Conservation (phyloP, 495 filamentous ascomycete species). For the Chaetomidium leptoderma region DNA sequence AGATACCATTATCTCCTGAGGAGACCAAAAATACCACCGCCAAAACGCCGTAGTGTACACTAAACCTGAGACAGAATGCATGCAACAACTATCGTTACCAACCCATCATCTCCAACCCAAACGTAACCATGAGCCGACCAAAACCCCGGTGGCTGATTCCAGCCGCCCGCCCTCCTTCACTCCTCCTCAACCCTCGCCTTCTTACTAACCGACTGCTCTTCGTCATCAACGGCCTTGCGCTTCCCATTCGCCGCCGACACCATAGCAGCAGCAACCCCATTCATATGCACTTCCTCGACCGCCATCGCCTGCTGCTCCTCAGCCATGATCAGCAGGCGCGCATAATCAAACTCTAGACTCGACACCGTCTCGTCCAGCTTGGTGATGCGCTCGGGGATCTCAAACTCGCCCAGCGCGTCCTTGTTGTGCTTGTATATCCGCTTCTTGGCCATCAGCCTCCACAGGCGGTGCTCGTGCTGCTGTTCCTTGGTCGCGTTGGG, state of each 20-base stretch:
- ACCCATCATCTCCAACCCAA: background rate
- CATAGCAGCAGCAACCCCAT: constrained; percentile 20
- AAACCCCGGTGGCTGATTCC: background rate
- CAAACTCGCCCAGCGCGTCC: constrained; percentile 73
- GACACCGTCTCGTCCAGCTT: constrained; percentile 75
- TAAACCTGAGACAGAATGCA: constrained; percentile 1
- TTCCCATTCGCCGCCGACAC: constrained; percentile 12
- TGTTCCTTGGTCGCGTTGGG: constrained; percentile 29
- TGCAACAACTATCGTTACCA: background rate
- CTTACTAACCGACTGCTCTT: constrained; percentile 26
- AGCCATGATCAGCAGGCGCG: constrained; percentile 52
- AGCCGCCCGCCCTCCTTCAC: background rate
- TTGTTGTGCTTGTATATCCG: constrained; percentile 73
- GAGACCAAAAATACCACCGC: background rate
- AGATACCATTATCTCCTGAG: background rate
- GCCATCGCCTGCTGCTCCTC: constrained; percentile 24
- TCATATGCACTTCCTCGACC: constrained; percentile 15
- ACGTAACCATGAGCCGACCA: background rate
- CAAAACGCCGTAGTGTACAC: constrained; percentile 18
- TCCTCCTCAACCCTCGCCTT: constrained; percentile 34
- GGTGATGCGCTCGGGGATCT: constrained; percentile 67
- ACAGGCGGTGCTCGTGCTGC: constrained; percentile 63
- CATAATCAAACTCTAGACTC: constrained; percentile 80
- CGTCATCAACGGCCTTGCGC: constrained; percentile 18
- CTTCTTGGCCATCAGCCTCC: constrained; percentile 78